Percentiles rank a stretch among this genome's conserved stretches.
Conservation (phyloP, 345 rosid species). For the Linum tenue region DNA sequence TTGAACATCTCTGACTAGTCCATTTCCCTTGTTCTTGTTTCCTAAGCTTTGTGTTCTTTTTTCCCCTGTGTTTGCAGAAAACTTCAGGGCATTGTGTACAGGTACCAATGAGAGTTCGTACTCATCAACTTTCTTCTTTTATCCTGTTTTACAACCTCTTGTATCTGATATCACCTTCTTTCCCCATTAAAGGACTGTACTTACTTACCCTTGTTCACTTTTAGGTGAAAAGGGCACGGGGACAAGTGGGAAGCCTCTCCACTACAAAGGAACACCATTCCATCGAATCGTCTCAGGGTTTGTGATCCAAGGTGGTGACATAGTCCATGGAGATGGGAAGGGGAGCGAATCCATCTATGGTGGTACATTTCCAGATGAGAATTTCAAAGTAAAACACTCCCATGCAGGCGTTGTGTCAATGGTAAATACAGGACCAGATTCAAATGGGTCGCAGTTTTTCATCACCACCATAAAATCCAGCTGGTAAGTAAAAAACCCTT, state of each 20-base stretch:
- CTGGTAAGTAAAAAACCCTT: conserved; percentile 46
- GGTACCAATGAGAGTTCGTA: conserved; percentile 34
- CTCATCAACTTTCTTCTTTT: neutral
- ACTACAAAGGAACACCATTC: conserved; percentile 73
- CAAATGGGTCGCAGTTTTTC: conserved; percentile 94
- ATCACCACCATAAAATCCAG: conserved; percentile 86
- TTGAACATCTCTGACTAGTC: too few relatives aligned
- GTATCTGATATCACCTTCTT: neutral
- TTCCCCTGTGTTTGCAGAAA: conserved; percentile 45
- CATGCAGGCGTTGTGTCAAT: conserved; percentile 87
- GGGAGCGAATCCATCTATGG: conserved; percentile 78
- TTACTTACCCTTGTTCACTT: conserved; percentile 2
- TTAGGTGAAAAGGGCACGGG: conserved; percentile 67
- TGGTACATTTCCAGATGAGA: conserved; percentile 79
- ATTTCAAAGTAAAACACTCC: conserved; percentile 73
- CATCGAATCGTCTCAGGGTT: conserved; percentile 95
- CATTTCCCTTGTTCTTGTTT: neutral
- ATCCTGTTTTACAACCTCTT: neutral
- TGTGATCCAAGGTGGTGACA: conserved; percentile 91
- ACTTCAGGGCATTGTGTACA: conserved; percentile 94
- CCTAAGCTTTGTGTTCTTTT: neutral
- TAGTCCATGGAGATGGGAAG: conserved; percentile 62
- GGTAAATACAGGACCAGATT: conserved; percentile 88
- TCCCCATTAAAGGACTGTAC: neutral
- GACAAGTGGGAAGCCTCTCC: conserved; percentile 49